Evolutionary conservation across 257 asterid species (phyloP).

Genomic region (Ilex aquifolium): DNA sequence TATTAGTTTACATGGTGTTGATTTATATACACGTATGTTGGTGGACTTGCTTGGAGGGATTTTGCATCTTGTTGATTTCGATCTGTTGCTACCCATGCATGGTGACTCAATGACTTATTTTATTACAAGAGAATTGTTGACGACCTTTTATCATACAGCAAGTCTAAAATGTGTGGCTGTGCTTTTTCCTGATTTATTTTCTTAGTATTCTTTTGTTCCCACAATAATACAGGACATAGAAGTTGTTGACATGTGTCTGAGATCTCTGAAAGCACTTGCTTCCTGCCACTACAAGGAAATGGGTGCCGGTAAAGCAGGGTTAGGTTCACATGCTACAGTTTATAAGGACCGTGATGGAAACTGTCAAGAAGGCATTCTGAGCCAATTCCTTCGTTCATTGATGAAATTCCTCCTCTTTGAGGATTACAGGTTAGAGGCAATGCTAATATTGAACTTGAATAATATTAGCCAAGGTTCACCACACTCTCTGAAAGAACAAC

Average conservation of each 20-base stretch:
- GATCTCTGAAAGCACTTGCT: conserved; percentile 82
- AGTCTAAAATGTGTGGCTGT: conserved; percentile 1
- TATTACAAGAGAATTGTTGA: not conserved
- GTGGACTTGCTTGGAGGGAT: not conserved
- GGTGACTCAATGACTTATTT: not conserved
- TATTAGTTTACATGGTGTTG: conserved; percentile 5
- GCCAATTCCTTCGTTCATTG: conserved; percentile 67
- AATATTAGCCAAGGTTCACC: not conserved
- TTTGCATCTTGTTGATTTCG: not conserved
- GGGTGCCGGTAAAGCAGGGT: conserved; percentile 69
- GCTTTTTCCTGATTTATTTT: conserved; percentile 3
- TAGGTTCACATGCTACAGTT: conserved; percentile 75
- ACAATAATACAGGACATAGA: conserved; percentile 58
- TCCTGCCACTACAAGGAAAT: conserved; percentile 82
- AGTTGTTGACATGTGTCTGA: conserved; percentile 69
- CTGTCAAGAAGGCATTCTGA: conserved; percentile 71
- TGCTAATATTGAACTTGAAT: not conserved
- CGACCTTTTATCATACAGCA: not conserved
- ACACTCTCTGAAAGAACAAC: not conserved
- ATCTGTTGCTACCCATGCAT: not conserved
- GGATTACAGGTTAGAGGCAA: conserved; percentile 68
- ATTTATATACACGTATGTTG: not conserved
- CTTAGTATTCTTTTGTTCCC: conserved; percentile 13
- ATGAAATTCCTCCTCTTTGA: conserved; percentile 83
- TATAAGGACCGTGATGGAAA: conserved; percentile 60